Evolutionary conservation across 139 green algal genomes (phyloP).

Genomic region (Haematococcus sp.): DNA sequence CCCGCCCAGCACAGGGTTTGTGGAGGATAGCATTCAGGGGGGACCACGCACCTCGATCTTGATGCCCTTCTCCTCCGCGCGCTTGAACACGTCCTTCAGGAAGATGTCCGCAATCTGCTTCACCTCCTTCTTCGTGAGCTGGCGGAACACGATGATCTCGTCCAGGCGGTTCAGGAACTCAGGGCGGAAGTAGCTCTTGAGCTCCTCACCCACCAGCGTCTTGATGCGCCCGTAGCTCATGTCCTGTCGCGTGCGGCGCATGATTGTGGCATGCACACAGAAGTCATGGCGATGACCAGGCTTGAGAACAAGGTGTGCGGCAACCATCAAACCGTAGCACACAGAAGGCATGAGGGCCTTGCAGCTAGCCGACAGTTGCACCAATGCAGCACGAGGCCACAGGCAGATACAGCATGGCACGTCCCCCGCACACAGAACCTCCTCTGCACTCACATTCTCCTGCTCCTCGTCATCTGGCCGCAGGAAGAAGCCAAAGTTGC

Average conservation of each 20-base stretch:
- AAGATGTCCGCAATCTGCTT: slow-evolving; percentile 99
- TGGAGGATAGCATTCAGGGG: no score
- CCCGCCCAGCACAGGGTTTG: no score
- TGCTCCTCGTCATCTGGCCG: slow-evolving; percentile 60
- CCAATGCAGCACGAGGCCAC: no score
- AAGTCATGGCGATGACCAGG: background rate
- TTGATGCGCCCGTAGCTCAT: slow-evolving; percentile 95
- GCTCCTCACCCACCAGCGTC: slow-evolving; percentile 87
- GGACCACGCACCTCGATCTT: slow-evolving; percentile 79
- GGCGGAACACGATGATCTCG: slow-evolving; percentile 99
- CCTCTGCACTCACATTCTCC: slow-evolving; percentile 35
- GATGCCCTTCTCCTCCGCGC: slow-evolving; percentile 94
- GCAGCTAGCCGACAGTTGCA: no score
- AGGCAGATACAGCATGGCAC: no score
- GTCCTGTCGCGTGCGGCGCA: slow-evolving; percentile 20
- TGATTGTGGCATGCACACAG: no score
- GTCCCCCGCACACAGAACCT: no score
- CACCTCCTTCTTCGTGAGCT: slow-evolving; percentile 98
- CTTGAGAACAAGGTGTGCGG: background rate
- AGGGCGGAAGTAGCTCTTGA: slow-evolving; percentile 93
- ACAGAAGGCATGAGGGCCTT: no score
- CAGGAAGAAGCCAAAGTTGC: slow-evolving; percentile 68
- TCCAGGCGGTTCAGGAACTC: slow-evolving; percentile 99
- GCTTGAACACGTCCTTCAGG: slow-evolving; percentile 91
- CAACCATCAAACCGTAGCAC: no score